A percentile compares a stretch with the other conserved stretches of the same genome.
phyloP scores from a whole-genome alignment of 108 stramenopile species.

The Conticribra weissflogii region DNA sequence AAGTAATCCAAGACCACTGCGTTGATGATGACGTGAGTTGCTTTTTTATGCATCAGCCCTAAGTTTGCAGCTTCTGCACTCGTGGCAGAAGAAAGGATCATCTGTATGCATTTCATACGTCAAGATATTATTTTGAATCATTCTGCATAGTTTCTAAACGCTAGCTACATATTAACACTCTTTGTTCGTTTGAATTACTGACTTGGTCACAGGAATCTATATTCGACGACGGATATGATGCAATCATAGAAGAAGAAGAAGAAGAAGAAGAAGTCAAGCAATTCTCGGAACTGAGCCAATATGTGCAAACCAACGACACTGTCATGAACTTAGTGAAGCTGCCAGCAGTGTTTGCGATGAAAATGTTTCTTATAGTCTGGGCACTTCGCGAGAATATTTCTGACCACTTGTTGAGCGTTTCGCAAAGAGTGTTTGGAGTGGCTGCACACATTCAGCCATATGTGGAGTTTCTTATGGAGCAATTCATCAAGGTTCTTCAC shows the following conservation, averaged over 20 bases:
- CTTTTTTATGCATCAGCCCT: slow-evolving; percentile 21
- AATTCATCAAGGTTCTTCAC: slow-evolving; percentile 16
- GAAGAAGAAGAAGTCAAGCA: not conserved
- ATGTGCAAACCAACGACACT: not conserved
- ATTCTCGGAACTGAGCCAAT: not conserved
- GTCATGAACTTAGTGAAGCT: not conserved
- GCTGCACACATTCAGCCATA: slow-evolving; percentile 11
- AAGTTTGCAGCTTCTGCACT: not conserved
- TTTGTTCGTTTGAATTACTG: not conserved
- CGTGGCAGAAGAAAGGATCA: not conserved
- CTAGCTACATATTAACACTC: not conserved
- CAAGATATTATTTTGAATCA: not conserved
- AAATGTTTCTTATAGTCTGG: not conserved
- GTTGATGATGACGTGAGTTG: slow-evolving; percentile 32
- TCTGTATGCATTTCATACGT: not conserved
- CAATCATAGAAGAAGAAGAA: not conserved
- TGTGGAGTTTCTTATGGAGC: slow-evolving; percentile 11
- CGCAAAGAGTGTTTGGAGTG: not conserved
- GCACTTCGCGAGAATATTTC: not conserved
- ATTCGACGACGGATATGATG: not conserved
- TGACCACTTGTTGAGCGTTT: not conserved
- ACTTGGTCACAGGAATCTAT: not conserved
- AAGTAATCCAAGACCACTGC: not conserved
- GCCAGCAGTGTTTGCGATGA: not conserved
- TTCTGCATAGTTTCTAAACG: not conserved